A percentile compares a stretch with the other conserved stretches of the same genome.
Evolutionary conservation across 345 rosid genomes (phyloP).

Genomic region (Odontarrhena argentea): DNA sequence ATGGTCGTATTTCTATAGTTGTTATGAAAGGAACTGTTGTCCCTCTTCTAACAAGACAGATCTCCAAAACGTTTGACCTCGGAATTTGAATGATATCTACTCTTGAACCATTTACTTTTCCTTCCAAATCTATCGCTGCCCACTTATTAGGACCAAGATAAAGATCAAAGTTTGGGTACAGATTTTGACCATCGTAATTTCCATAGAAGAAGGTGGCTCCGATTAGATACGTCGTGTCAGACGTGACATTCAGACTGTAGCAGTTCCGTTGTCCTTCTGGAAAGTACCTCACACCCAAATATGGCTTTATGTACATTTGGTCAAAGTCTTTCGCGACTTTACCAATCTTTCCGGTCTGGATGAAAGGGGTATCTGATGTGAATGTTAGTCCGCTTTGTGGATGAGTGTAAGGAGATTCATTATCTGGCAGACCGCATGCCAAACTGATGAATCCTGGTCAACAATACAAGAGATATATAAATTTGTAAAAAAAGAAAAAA

Average conservation of each 20-base stretch:
- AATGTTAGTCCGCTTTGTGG: constrained; percentile 12
- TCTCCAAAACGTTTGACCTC: constrained; percentile 20
- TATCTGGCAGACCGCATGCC: constrained; percentile 39
- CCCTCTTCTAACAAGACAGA: constrained; percentile 49
- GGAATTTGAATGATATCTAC: constrained; percentile 41
- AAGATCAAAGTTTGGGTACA: constrained; percentile 40
- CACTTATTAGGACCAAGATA: constrained; percentile 45
- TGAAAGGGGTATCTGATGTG: constrained; percentile 32
- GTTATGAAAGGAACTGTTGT: constrained; percentile 48
- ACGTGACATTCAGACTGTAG: constrained; percentile 30
- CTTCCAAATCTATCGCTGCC: constrained; percentile 16
- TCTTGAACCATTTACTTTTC: background rate
- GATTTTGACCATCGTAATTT: constrained; percentile 41
- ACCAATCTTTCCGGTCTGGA: constrained; percentile 30
- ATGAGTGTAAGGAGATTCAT: constrained; percentile 26
- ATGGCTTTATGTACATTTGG: background rate
- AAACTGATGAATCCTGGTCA: constrained; percentile 44
- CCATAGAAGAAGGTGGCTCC: constrained; percentile 41
- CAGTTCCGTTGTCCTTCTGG: constrained; percentile 44
- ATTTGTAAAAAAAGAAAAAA: background rate
- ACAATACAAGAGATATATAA: background rate
- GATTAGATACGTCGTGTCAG: constrained; percentile 36
- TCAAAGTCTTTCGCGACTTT: background rate
- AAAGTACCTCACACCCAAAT: constrained; percentile 32
- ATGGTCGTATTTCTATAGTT: constrained; percentile 44